Evolutionary conservation across 768 basidiomycete species (phyloP), one percentile per base, ranked within the genome.

Genomic region (Termitomyces sp.): DNA sequence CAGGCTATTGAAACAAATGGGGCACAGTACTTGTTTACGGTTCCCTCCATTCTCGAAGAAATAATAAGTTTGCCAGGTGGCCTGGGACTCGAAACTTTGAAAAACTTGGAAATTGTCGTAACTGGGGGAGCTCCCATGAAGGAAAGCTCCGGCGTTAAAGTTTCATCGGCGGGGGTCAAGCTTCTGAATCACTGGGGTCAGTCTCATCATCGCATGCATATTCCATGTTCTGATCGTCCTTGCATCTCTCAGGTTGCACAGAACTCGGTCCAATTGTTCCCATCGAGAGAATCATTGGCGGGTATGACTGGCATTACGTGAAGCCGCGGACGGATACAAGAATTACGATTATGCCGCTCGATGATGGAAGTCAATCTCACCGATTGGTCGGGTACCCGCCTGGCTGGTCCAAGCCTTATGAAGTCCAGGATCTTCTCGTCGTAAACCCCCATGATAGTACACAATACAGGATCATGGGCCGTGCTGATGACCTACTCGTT

Each of bases 71-170:
- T 74, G 15, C 66, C 68, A 7, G 68, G 64, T 10, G 64, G 59
- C 3, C 59, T 61, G 5, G 74, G 73, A n/a, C 54, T 76, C n/a
- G 66, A 71, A 8, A 71, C 70, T 1, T 63, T 78, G 32, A 68
- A 64, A 58, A 60, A 58, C 8, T 68, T 78, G 14, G 73, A 73
- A 36, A 71, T 77, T 34, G 69, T 79, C 11, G 76, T 70, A 0
- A 68, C 74, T 15, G 77, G 77, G 8, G 77, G 77, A 14, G 77
- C 77, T 2, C 73, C 76, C 1, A 74, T 79, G 71, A 78, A 77
- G 45, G 75, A 76, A 53, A 65, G 54, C 47, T 68, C 77, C 45
- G 73, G 70, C 1, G 34, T 61, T 17, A 69, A 71, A 32, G 68
- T 78, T 7, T 69, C 66, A 12, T 65, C 60, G 10, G 68, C 71